A percentile compares a stretch with the other conserved stretches of the same genome.
Evolutionary conservation across 805 yeast genomes (phyloP).

Genomic region (Kluyveromyces wickerhamii): DNA sequence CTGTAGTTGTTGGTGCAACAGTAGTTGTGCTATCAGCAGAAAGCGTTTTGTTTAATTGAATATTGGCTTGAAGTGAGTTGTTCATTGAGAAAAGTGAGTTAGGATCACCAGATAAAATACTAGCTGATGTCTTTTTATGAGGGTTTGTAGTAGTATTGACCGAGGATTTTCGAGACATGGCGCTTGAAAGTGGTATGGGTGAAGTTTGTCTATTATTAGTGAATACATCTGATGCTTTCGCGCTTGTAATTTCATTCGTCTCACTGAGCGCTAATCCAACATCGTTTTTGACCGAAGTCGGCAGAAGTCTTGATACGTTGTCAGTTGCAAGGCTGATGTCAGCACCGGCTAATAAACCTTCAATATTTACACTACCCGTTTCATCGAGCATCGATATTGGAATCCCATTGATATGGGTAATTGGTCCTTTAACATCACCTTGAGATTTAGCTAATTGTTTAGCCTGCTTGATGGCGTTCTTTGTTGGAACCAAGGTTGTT

Average conservation of each 20-base stretch:
- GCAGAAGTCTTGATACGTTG: too few relatives aligned
- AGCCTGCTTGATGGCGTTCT: constrained; percentile 49
- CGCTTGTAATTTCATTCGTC: too few relatives aligned
- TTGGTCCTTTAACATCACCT: constrained; percentile 16
- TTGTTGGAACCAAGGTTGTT: constrained; percentile 83
- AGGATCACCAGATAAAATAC: constrained; percentile 8
- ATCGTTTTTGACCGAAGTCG: too few relatives aligned
- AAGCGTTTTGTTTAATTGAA: constrained; percentile 11
- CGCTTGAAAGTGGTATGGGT: not conserved
- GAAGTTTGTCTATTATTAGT: not conserved
- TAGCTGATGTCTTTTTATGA: constrained; percentile 6
- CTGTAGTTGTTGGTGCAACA: constrained; percentile 1
- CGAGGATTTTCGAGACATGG: too few relatives aligned
- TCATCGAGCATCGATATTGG: constrained; percentile 69
- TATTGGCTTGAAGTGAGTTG: constrained; percentile 12
- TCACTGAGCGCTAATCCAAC: too few relatives aligned
- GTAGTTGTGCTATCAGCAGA: constrained; percentile 6
- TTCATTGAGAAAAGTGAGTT: constrained; percentile 16
- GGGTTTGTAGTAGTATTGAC: too few relatives aligned
- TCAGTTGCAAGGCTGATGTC: not conserved
- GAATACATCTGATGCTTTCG: too few relatives aligned
- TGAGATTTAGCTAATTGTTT: constrained; percentile 21
- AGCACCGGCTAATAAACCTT: constrained; percentile 4
- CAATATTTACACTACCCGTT: constrained; percentile 55
- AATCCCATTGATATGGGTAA: constrained; percentile 59